A percentile compares a stretch with the other conserved stretches of the same genome.
Conservation (phyloP, 2,329 filamentous ascomycete genomes). For the Fusarium euwallaceae region DNA sequence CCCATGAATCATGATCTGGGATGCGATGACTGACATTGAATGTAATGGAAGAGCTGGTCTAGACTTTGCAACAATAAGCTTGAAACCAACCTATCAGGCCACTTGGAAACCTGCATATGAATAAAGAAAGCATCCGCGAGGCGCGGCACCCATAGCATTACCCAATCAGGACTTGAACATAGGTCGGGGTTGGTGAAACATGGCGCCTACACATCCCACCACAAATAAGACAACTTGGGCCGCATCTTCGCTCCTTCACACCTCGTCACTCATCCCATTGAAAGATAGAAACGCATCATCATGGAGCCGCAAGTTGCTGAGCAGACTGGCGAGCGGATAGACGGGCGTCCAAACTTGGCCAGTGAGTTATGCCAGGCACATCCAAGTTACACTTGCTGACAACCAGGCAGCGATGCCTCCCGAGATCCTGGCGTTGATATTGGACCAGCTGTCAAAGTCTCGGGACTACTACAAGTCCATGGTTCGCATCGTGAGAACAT, state of each 20-base stretch:
- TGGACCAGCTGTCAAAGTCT: constrained; percentile 18
- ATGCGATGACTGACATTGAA: neutral
- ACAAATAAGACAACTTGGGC: neutral
- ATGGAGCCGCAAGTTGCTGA: neutral
- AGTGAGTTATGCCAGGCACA: neutral
- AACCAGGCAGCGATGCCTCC: constrained; percentile 21
- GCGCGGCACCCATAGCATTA: neutral
- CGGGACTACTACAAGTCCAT: constrained; percentile 16
- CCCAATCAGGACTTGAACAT: neutral
- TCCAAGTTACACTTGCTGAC: neutral
- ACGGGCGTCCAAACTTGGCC: neutral
- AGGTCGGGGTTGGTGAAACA: neutral
- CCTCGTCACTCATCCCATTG: constrained; percentile 39
- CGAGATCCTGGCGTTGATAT: constrained; percentile 25
- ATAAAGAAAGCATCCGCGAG: neutral
- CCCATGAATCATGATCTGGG: constrained; percentile 18
- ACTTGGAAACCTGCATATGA: neutral
- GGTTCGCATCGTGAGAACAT: constrained; percentile 18
- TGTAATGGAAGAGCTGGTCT: constrained; percentile 40
- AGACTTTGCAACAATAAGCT: neutral
- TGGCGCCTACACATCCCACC: neutral
- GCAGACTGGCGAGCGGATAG: neutral
- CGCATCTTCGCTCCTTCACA: neutral
- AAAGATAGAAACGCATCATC: neutral
- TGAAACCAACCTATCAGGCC: neutral